Evolutionary conservation across 1,284 basidiomycete genomes (phyloP).

Genomic region (Amylostereum areolatum): DNA sequence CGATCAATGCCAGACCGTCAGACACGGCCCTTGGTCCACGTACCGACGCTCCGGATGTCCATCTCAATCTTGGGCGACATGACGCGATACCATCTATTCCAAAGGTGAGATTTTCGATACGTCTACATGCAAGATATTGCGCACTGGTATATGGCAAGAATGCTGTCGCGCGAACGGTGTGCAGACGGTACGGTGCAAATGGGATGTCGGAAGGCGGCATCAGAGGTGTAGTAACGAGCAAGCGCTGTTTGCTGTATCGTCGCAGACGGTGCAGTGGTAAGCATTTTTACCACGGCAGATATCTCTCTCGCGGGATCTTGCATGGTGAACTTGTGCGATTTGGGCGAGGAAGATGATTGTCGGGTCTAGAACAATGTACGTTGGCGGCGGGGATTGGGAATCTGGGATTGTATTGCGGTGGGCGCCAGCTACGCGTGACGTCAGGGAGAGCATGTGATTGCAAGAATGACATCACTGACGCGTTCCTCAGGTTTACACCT

Average conservation of each 20-base stretch:
- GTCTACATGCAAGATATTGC: constrained; percentile 2
- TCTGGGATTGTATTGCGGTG: too few relatives aligned
- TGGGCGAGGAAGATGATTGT: not conserved
- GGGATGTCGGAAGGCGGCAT: constrained; percentile 52
- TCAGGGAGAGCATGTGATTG: not conserved
- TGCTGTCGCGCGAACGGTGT: constrained; percentile 38
- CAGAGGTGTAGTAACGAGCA: constrained; percentile 35
- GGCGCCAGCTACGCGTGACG: not conserved
- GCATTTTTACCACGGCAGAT: constrained; percentile 30
- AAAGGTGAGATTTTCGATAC: not conserved
- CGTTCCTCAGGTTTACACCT: too few relatives aligned
- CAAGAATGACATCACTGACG: not conserved
- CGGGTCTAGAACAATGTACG: not conserved
- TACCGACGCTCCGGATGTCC: constrained; percentile 36
- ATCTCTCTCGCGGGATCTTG: constrained; percentile 50
- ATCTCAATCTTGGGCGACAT: constrained; percentile 43
- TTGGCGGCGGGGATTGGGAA: too few relatives aligned
- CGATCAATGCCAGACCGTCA: not conserved
- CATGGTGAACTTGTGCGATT: constrained; percentile 28
- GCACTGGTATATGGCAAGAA: constrained; percentile 51
- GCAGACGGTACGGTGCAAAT: constrained; percentile 39
- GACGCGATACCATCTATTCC: constrained; percentile 51
- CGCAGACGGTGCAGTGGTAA: constrained; percentile 34
- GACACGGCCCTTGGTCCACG: constrained; percentile 13
- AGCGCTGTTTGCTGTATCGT: not conserved